Conservation (phyloP, 257 asterid genomes). For the Thymus mandschuricus region DNA sequence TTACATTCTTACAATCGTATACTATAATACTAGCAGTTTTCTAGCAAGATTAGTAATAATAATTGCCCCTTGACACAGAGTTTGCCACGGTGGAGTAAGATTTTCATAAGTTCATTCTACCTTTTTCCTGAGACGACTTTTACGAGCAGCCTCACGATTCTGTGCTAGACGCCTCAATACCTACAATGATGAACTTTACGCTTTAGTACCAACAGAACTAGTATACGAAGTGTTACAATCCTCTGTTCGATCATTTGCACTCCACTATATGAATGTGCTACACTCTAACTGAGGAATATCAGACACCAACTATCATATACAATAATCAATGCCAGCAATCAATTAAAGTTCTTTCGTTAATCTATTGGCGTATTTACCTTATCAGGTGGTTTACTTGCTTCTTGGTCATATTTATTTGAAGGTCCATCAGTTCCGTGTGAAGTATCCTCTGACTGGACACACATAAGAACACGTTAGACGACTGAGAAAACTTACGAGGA, state of each 20-base stretch:
- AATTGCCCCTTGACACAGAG: too few species aligned
- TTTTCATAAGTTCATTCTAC: constrained; percentile 19
- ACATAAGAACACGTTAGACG: neutral
- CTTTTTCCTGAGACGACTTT: constrained; percentile 69
- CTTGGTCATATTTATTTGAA: constrained; percentile 78
- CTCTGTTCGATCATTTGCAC: too few species aligned
- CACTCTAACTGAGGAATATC: neutral
- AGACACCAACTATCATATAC: neutral
- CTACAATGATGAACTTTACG: constrained; percentile 36
- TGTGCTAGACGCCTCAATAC: constrained; percentile 90
- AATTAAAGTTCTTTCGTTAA: neutral
- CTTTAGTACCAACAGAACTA: neutral
- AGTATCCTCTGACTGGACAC: constrained; percentile 73
- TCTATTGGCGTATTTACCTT: constrained; percentile 52
- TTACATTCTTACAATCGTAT: neutral
- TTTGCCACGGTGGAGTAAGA: neutral
- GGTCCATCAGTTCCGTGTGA: constrained; percentile 75
- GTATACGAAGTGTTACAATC: neutral
- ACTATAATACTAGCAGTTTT: too few species aligned
- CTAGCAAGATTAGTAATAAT: too few species aligned
- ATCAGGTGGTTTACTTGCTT: constrained; percentile 67
- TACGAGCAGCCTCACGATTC: constrained; percentile 98
- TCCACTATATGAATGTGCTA: neutral
- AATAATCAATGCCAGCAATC: neutral
- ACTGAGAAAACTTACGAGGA: neutral